Percentiles rank a stretch among this genome's conserved stretches.
Evolutionary conservation across 2,329 filamentous ascomycete species (phyloP).

Genomic region (Ilyonectria robusta): DNA sequence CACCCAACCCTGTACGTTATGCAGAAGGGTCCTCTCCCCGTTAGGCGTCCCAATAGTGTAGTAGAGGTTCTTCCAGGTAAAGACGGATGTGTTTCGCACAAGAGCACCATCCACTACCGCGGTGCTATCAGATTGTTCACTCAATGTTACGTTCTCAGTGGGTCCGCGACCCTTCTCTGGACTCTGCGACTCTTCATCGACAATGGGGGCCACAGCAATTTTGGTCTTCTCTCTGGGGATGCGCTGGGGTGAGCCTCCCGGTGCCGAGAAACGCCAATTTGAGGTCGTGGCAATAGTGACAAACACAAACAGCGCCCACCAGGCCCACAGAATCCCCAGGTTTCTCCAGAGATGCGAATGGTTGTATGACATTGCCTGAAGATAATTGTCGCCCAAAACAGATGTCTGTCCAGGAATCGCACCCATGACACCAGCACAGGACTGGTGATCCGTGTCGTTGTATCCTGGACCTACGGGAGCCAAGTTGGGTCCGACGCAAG

Average conservation of each 20-base stretch:
- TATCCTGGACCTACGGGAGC: slow-evolving; percentile 67
- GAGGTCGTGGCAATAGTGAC: slow-evolving; percentile 71
- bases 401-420: slow-evolving; percentile 62
- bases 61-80: slow-evolving; percentile 80
- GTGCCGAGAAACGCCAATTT: slow-evolving; percentile 67
- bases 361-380: slow-evolving; percentile 67
- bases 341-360: slow-evolving; percentile 70
- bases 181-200: not conserved
- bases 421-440: slow-evolving; percentile 72
- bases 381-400: slow-evolving; percentile 70
- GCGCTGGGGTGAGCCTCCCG: slow-evolving; percentile 67
- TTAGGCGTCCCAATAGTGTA: slow-evolving; percentile 76
- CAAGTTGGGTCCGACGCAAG: slow-evolving; percentile 64
- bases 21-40: slow-evolving; percentile 77
- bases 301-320: slow-evolving; percentile 71
- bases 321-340: slow-evolving; percentile 73
- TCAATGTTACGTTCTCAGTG: slow-evolving; percentile 53
- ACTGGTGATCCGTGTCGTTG: slow-evolving; percentile 56
- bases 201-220: not conserved
- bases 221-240: slow-evolving; percentile 69
- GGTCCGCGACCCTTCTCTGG: slow-evolving; percentile 46
- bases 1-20: slow-evolving; percentile 87
- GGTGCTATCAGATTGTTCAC: slow-evolving; percentile 25
- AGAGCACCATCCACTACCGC: slow-evolving; percentile 55
- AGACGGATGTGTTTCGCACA: slow-evolving; percentile 74